These are phyloP conservation scores for Meyerozyma guilliermondii DNA, from an alignment of 1,139 yeast genomes.

Conservation along the genomic window DNA sequence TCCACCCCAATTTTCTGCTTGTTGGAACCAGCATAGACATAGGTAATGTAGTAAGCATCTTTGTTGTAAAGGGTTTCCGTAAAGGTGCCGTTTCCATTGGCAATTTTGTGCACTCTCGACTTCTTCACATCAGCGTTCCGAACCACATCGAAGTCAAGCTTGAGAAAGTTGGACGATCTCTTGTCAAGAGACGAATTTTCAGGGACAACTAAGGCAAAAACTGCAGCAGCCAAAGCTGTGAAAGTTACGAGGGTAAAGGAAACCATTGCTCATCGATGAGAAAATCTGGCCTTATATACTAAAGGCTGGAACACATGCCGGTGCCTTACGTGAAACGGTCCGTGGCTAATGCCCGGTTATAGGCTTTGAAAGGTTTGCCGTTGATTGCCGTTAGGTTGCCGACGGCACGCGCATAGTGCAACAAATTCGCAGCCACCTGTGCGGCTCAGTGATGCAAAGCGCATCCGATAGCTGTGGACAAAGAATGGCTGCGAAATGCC, in stretches of 20 bases:
- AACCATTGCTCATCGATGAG: background rate
- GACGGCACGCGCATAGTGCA: background rate
- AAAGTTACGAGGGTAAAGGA: background rate
- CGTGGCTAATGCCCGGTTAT: background rate
- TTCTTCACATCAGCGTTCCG: background rate
- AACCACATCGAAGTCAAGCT: background rate
- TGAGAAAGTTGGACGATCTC: background rate
- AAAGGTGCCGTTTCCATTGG: background rate
- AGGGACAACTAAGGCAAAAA: background rate
- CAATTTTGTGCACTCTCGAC: background rate
- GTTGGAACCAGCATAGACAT: conserved; percentile 5
- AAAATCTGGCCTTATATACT: background rate
- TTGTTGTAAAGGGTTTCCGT: background rate
- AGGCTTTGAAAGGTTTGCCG: background rate
- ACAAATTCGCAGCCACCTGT: background rate
- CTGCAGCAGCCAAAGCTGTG: background rate
- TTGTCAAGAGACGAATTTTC: background rate
- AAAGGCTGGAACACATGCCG: background rate
- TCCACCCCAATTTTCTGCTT: conserved; percentile 9
- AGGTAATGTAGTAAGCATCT: background rate
- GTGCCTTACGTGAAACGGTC: background rate
- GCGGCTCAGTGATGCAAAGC: background rate
- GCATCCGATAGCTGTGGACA: background rate
- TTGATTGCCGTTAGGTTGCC: too few species aligned
- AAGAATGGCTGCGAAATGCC: too few species aligned